These are phyloP conservation scores for Marasmius oreades DNA, from an alignment of 1,284 basidiomycete species.

Conservation along the genomic window DNA sequence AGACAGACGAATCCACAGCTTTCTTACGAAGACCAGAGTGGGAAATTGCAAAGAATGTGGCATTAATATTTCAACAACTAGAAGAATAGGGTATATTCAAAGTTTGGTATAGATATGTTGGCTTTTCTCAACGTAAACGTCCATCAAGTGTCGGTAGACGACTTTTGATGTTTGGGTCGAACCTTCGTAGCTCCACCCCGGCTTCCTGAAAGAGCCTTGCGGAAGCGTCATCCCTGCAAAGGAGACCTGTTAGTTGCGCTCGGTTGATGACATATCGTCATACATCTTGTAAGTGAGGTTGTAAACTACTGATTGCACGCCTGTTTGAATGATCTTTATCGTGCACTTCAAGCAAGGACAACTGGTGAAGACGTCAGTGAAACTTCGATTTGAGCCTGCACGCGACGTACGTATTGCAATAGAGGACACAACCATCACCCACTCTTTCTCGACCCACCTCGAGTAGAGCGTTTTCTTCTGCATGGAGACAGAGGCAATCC, in stretches of 20 bases:
- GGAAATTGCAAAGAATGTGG: slow-evolving; percentile 57
- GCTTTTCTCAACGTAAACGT: background rate
- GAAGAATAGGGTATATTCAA: slow-evolving; percentile 1
- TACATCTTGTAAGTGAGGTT: slow-evolving; percentile 95
- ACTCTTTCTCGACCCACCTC: slow-evolving; percentile 89
- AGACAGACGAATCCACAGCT: slow-evolving; percentile 33
- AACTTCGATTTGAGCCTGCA: slow-evolving; percentile 1
- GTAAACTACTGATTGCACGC: slow-evolving; percentile 92
- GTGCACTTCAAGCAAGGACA: slow-evolving; percentile 96
- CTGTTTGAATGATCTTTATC: slow-evolving; percentile 96
- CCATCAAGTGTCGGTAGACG: slow-evolving; percentile 7
- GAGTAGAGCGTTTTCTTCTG: slow-evolving; percentile 96
- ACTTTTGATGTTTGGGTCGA: slow-evolving; percentile 34
- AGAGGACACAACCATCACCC: slow-evolving; percentile 81
- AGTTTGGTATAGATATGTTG: background rate
- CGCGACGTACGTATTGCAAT: slow-evolving; percentile 78
- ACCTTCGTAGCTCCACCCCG: slow-evolving; percentile 73
- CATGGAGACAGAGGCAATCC: slow-evolving; percentile 94
- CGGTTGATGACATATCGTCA: slow-evolving; percentile 21
- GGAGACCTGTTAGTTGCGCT: slow-evolving; percentile 2
- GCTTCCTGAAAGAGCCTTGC: slow-evolving; percentile 75
- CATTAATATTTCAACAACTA: slow-evolving; percentile 35
- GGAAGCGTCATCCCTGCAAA: slow-evolving; percentile 72
- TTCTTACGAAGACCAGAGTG: slow-evolving; percentile 56
- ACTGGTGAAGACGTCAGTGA: slow-evolving; percentile 36